These are phyloP conservation scores for Parietaria judaica DNA, from an alignment of 306 rosid genomes.

Conservation along the genomic window DNA sequence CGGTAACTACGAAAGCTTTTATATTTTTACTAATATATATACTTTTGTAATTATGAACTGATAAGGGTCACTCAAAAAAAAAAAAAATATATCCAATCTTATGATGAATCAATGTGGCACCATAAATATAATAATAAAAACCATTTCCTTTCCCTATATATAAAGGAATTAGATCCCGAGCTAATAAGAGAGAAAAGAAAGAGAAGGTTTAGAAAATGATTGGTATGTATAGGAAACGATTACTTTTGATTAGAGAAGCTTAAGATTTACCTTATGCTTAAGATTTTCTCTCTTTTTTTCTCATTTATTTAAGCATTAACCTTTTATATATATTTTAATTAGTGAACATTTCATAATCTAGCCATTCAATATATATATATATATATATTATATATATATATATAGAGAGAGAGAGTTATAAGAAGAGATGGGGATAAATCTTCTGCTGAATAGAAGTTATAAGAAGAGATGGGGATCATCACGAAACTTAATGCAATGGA, in stretches of 20 bases:
- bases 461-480: too few species aligned
- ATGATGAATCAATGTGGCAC: too few species aligned
- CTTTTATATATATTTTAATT: not conserved
- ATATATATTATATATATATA: too few species aligned
- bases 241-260: constrained; percentile 24
- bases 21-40: too few species aligned
- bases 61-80: too few species aligned
- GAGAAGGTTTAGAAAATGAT: constrained; percentile 15
- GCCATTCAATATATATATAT: too few species aligned
- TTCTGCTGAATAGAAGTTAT: not conserved
- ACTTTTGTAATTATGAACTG: too few species aligned
- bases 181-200: not conserved
- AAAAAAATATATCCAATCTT: too few species aligned
- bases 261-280: constrained; percentile 5
- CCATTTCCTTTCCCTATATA: not conserved
- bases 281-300: not conserved
- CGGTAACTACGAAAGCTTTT: too few species aligned
- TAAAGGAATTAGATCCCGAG: constrained; percentile 4
- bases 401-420: not conserved
- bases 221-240: constrained; percentile 12
- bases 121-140: not conserved
- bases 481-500: too few species aligned
- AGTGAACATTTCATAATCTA: too few species aligned
- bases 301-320: not conserved
- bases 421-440: too few species aligned